phyloP scores from a whole-genome alignment of 768 basidiomycete species.

The Lentinula sp. region DNA sequence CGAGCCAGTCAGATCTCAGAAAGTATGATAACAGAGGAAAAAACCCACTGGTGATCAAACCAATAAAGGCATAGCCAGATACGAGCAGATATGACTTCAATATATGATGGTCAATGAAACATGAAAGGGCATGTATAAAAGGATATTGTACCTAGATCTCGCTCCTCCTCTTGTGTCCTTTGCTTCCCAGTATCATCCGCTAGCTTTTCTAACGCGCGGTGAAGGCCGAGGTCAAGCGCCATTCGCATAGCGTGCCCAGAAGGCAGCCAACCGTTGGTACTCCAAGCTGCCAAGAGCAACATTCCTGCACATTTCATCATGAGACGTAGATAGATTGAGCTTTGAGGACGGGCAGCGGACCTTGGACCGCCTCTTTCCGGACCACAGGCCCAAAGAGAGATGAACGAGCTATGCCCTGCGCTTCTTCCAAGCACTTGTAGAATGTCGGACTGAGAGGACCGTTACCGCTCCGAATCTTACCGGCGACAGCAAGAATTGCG shows the following conservation, averaged over 20 bases:
- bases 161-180: slow-evolving; percentile 74
- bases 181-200: slow-evolving; percentile 68
- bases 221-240: slow-evolving; percentile 90
- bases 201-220: slow-evolving; percentile 88
- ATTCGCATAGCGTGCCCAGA: slow-evolving; percentile 95
- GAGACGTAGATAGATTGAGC: background rate
- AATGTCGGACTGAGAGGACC: slow-evolving; percentile 81
- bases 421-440: slow-evolving; percentile 89
- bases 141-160: slow-evolving; percentile 60
- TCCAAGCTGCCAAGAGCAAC: slow-evolving; percentile 89
- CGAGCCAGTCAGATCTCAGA: background rate
- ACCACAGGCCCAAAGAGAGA: slow-evolving; percentile 92
- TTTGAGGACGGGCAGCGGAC: slow-evolving; percentile 27
- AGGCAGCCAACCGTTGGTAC: slow-evolving; percentile 91
- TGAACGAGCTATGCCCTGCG: slow-evolving; percentile 91
- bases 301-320: slow-evolving; percentile 49
- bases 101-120: slow-evolving; percentile 2
- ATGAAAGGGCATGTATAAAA: slow-evolving; percentile 1
- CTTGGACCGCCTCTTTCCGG: slow-evolving; percentile 92
- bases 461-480: slow-evolving; percentile 87
- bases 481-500: slow-evolving; percentile 86
- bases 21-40: slow-evolving; percentile 7
- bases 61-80: slow-evolving; percentile 95
- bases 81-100: slow-evolving; percentile 77
- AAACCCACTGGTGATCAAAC: slow-evolving; percentile 86